A percentile compares a stretch with the other conserved stretches of the same genome.
Evolutionary conservation across 2,329 filamentous ascomycete genomes (phyloP).

Genomic region (Stachybotrys elegans): DNA sequence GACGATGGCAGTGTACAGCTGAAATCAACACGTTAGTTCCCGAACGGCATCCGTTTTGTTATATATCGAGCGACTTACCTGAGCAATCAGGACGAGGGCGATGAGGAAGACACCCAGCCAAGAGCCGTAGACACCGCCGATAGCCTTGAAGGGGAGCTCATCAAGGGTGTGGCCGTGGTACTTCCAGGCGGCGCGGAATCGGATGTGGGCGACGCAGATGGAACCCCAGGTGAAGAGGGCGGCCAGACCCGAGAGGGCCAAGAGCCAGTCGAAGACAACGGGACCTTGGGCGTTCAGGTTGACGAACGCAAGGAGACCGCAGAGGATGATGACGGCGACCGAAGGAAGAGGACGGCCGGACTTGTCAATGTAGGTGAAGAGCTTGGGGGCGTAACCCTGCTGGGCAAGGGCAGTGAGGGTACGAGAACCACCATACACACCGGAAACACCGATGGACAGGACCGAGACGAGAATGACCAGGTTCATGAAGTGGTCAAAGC

Average conservation of each 20-base stretch:
- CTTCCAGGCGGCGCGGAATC: conserved; percentile 57
- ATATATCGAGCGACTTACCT: conserved; percentile 28
- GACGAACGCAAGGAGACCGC: conserved; percentile 40
- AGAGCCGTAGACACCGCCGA: conserved; percentile 58
- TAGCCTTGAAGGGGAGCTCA: conserved; percentile 61
- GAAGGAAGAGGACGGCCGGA: conserved; percentile 43
- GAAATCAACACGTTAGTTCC: background rate
- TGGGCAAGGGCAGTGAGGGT: conserved; percentile 47
- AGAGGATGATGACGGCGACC: conserved; percentile 34
- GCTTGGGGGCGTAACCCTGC: conserved; percentile 44
- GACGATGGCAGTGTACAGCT: conserved; percentile 47
- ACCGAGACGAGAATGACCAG: conserved; percentile 46
- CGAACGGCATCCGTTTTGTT: too few relatives aligned
- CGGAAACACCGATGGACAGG: conserved; percentile 46
- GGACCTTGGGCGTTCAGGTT: conserved; percentile 36
- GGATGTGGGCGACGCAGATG: conserved; percentile 59
- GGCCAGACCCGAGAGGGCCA: conserved; percentile 55
- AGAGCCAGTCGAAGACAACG: conserved; percentile 56
- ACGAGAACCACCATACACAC: conserved; percentile 47
- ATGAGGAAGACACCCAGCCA: conserved; percentile 57
- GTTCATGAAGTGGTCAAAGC: conserved; percentile 45
- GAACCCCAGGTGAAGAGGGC: conserved; percentile 61
- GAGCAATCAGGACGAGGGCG: conserved; percentile 48
- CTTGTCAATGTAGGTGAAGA: conserved; percentile 46
- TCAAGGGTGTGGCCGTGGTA: conserved; percentile 55